phyloP scores from a whole-genome alignment of 2,329 filamentous ascomycete genomes.

The Pezicula carpinea region DNA sequence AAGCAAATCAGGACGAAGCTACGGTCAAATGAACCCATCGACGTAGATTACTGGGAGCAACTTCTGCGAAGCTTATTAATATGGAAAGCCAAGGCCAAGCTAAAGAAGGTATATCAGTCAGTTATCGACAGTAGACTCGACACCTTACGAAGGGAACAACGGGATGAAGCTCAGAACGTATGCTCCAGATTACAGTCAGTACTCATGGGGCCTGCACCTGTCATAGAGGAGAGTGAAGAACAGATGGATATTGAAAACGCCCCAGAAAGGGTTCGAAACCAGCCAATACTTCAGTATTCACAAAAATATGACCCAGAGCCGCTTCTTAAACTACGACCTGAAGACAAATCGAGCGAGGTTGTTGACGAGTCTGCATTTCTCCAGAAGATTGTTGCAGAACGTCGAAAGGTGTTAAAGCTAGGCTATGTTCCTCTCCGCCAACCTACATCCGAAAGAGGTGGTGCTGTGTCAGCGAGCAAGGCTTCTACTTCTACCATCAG shows the following conservation, averaged over 20 bases:
- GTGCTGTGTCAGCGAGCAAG: conserved; percentile 26
- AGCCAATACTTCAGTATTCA: conserved; percentile 33
- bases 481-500: conserved; percentile 33
- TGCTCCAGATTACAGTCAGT: conserved; percentile 47
- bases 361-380: conserved; percentile 56
- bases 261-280: conserved; percentile 14
- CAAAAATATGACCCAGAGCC: conserved; percentile 59
- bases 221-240: conserved; percentile 22
- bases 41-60: conserved; percentile 97
- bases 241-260: conserved; percentile 8
- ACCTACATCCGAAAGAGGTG: conserved; percentile 28
- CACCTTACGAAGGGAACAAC: conserved; percentile 61
- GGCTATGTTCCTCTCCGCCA: conserved; percentile 63
- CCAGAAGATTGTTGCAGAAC: conserved; percentile 50
- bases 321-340: conserved; percentile 55
- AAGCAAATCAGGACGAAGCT: conserved; percentile 83
- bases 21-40: conserved; percentile 77
- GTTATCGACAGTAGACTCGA: conserved; percentile 68
- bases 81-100: conserved; percentile 86
- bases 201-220: conserved; percentile 32
- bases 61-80: conserved; percentile 77
- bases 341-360: conserved; percentile 57
- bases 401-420: conserved; percentile 57
- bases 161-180: conserved; percentile 57
- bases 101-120: conserved; percentile 72